Evolutionary conservation across 139 green algal genomes (phyloP).

Genomic region (Zygnema circumcarinatum): DNA sequence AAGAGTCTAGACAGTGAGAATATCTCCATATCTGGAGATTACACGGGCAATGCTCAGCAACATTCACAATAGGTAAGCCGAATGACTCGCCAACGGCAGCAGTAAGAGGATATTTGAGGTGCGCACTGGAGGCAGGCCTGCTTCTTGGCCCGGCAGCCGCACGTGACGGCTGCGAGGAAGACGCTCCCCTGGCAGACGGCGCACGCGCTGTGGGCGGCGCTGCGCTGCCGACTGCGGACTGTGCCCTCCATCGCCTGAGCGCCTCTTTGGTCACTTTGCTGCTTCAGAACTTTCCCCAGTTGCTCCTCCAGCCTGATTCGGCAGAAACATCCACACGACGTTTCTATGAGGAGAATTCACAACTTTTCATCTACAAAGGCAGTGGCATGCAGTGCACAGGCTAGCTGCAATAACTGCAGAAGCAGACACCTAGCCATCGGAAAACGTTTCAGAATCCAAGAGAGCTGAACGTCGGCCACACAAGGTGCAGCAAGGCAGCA

Average conservation of each 20-base stretch:
- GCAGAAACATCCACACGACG: not conserved
- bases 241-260: not conserved
- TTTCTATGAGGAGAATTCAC: too few species aligned
- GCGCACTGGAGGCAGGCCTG: not conserved
- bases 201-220: not conserved
- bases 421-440: too few species aligned
- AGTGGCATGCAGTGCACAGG: not conserved
- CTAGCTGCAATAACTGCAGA: too few species aligned
- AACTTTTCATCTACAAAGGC: not conserved
- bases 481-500: too few species aligned
- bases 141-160: not conserved
- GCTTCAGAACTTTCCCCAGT: not conserved
- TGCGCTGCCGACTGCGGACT: not conserved
- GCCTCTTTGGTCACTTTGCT: not conserved
- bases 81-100: not conserved
- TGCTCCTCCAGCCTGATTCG: not conserved
- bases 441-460: too few species aligned
- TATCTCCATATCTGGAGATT: too few species aligned
- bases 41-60: too few species aligned
- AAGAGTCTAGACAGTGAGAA: not conserved
- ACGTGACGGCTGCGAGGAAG: slow-evolving; percentile 5
- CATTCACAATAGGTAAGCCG: not conserved
- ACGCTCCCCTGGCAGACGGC: not conserved
- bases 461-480: too few species aligned
- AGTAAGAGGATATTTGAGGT: slow-evolving; percentile 30